Percentiles rank a stretch among this genome's conserved stretches.
phyloP scores from a whole-genome alignment of 1,139 yeast species.

The Diutina pseudorugosa region DNA sequence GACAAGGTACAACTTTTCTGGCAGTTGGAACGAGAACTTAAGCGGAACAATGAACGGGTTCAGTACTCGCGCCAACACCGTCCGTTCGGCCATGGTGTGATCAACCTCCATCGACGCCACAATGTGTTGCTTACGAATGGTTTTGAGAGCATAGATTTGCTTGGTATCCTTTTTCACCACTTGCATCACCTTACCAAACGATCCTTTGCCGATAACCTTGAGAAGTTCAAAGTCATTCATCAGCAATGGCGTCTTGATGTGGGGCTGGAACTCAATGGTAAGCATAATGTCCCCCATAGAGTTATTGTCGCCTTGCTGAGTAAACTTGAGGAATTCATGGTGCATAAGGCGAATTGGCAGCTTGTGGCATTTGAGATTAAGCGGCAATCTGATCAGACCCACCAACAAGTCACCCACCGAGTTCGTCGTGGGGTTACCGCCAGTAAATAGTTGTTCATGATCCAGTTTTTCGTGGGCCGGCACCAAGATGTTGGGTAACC shows the following conservation, averaged over 20 bases:
- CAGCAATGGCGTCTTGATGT: constrained; percentile 12
- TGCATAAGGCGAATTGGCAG: constrained; percentile 29
- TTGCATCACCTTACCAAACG: constrained; percentile 98
- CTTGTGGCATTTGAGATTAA: constrained; percentile 26
- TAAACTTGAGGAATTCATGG: constrained; percentile 36
- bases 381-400: constrained; percentile 32
- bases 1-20: constrained; percentile 83
- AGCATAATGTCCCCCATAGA: constrained; percentile 43
- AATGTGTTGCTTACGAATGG: constrained; percentile 55
- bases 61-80: constrained; percentile 83
- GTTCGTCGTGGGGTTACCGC: constrained; percentile 3
- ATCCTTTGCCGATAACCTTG: constrained; percentile 94
- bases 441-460: constrained; percentile 20
- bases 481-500: constrained; percentile 58
- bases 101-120: constrained; percentile 77
- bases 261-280: constrained; percentile 68
- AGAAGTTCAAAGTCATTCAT: constrained; percentile 88
- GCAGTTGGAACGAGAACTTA: constrained; percentile 92
- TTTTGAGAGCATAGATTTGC: constrained; percentile 87
- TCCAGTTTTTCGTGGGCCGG: constrained; percentile 28
- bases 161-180: constrained; percentile 91
- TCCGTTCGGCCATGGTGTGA: constrained; percentile 91
- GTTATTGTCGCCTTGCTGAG: constrained; percentile 7
- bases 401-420: constrained; percentile 28
- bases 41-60: constrained; percentile 98